Base-by-base conservation (phyloP, 2,329 filamentous ascomycete species). In the Anthostomella pinea region DNA sequence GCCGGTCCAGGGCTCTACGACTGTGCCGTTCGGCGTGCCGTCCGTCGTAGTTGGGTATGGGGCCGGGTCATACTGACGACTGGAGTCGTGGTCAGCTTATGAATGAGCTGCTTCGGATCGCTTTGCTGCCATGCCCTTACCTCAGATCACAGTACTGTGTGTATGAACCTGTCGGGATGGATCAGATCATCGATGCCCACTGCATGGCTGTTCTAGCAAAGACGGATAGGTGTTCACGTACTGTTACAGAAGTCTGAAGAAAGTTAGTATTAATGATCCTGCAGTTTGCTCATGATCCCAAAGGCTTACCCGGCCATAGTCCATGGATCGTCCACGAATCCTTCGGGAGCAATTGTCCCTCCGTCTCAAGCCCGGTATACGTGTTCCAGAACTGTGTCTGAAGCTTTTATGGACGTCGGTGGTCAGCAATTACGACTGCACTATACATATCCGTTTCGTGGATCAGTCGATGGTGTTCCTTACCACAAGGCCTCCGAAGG, bases 71-170 rank as follows among this genome's bases (percentile, higher is more conserved):
- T 80, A 84, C 58, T 85, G 80, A 1, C 80, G 73, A 34, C 56
- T 71, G 10, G 16, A 6, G 13, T 25, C 6, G 14, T 10, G 17
- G 37, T 29, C 9, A 33, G 11, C 5, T n/a, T 30, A 11, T 29
- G 8, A 7, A 29, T 29, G 8, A 8, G 8, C n/a, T 13, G 6
- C 13, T 15, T 30, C 33, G 33, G 24, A 28, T 22, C 8, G 9
- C 9, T 7, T 19, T 20, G 30, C 13, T 28, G 15, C 11, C 2
- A 19, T 6, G 19, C 7, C 22, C 52, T 41, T 39, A 63, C 58
- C 50, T 65, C 32, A 81, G 55, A 52, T 85, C 81, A 60, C 81
- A 85, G 59, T 83, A 85, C 45, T 84, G 79, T 0, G 78, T 82
- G 54, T 77, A 84, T 1, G 69, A 72, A 30, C 78, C 75, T 62